Percentiles rank a stretch among this genome's conserved stretches.
Conservation (phyloP, 441 rosid species). For the Theobroma grandiflorum region DNA sequence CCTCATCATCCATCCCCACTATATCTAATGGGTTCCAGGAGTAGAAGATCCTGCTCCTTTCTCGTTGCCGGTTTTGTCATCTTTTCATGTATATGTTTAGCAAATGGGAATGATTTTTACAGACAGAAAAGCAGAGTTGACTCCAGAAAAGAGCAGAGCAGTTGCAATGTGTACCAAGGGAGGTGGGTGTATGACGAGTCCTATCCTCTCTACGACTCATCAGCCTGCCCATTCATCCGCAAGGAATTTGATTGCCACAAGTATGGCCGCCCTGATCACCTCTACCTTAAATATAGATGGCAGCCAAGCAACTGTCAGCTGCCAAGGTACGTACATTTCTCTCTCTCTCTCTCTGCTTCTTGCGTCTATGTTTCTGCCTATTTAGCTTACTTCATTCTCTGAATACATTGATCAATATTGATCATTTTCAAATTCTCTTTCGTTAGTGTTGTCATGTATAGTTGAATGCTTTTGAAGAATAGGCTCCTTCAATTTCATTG, state of each 20-base stretch:
- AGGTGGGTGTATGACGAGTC: slow-evolving; percentile 48
- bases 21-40: slow-evolving; percentile 31
- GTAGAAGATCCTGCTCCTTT: background rate
- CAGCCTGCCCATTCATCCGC: slow-evolving; percentile 45
- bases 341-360: background rate
- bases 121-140: background rate
- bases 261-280: slow-evolving; percentile 50
- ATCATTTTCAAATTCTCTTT: background rate
- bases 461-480: slow-evolving; percentile 2
- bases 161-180: slow-evolving; percentile 47
- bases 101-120: background rate
- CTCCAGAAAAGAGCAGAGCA: background rate
- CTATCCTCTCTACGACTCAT: slow-evolving; percentile 46
- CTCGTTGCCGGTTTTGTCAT: slow-evolving; percentile 2
- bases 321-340: slow-evolving; percentile 36
- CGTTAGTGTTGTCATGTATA: background rate
- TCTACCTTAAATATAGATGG: slow-evolving; percentile 51
- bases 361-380: no score
- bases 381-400: background rate
- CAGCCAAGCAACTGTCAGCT: slow-evolving; percentile 45
- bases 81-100: slow-evolving; percentile 17
- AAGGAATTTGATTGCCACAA: slow-evolving; percentile 53
- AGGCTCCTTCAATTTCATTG: background rate
- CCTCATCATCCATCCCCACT: background rate
- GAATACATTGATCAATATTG: background rate